Percentiles rank a stretch among this genome's conserved stretches.
Conservation (phyloP, 768 basidiomycete species). For the Chalciporus chontae region DNA sequence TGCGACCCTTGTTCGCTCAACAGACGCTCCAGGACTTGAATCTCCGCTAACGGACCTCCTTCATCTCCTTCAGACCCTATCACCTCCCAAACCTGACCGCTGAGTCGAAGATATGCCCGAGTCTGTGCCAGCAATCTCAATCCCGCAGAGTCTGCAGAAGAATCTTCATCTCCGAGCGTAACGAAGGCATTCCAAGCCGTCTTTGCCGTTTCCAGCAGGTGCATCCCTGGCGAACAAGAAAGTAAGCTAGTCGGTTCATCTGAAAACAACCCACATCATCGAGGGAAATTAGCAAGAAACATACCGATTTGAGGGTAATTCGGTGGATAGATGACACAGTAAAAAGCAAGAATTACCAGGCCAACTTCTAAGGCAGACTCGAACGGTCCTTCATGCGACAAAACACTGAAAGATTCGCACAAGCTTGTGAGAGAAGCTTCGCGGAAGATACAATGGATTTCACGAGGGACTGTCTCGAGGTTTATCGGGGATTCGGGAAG, state of each 20-base stretch:
- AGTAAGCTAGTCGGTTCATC: background rate
- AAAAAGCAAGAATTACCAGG: conserved; percentile 58
- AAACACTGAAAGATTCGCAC: conserved; percentile 60
- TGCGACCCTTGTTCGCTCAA: conserved; percentile 23
- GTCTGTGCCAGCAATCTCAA: conserved; percentile 28
- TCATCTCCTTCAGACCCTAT: conserved; percentile 64
- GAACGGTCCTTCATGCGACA: conserved; percentile 67
- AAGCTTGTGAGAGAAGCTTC: conserved; percentile 56
- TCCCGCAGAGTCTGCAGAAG: conserved; percentile 6
- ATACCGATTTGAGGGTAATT: conserved; percentile 83
- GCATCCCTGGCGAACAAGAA: conserved; percentile 52
- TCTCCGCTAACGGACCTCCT: conserved; percentile 56
- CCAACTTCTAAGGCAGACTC: conserved; percentile 52
- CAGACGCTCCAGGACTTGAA: conserved; percentile 41
- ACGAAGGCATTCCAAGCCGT: conserved; percentile 68
- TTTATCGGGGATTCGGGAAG: conserved; percentile 29
- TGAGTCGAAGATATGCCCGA: conserved; percentile 38
- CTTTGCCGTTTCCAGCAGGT: conserved; percentile 73
- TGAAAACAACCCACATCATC: background rate
- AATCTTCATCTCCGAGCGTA: conserved; percentile 23
- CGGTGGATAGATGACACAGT: conserved; percentile 64
- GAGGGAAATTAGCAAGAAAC: conserved; percentile 10
- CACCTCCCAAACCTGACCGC: conserved; percentile 39
- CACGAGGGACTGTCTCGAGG: conserved; percentile 33
- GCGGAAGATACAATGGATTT: conserved; percentile 44